Percentiles rank a stretch among this genome's conserved stretches.
phyloP scores from a whole-genome alignment of 768 basidiomycete genomes.

The Lentinula lateritia region DNA sequence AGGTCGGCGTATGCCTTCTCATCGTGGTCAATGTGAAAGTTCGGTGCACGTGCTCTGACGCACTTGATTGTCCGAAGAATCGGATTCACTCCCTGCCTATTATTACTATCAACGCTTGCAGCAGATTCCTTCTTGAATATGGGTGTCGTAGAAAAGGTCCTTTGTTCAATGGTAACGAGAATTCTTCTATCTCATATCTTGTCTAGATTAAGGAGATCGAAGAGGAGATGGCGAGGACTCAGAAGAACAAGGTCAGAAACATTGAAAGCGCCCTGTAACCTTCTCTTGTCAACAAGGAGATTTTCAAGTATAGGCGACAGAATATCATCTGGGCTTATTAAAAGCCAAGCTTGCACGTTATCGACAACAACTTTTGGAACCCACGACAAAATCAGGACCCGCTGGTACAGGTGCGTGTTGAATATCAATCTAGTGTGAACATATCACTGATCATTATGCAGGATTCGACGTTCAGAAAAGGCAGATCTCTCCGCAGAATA shows the following conservation, averaged over 20 bases:
- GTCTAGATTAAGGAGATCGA: constrained; percentile 90
- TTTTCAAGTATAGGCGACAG: constrained; percentile 64
- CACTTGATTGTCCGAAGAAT: neutral
- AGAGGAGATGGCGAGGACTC: constrained; percentile 68
- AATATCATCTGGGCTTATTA: constrained; percentile 88
- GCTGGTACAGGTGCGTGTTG: constrained; percentile 40
- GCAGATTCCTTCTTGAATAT: constrained; percentile 32
- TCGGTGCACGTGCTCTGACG: neutral
- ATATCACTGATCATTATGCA: neutral
- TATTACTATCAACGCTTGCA: neutral
- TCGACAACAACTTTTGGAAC: constrained; percentile 92
- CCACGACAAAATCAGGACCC: constrained; percentile 75
- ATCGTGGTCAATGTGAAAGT: constrained; percentile 18
- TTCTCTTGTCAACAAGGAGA: constrained; percentile 9
- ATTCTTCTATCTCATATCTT: constrained; percentile 2
- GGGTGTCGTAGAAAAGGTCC: constrained; percentile 92
- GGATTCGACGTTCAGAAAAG: constrained; percentile 88
- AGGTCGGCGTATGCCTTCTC: constrained; percentile 60
- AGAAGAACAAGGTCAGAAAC: constrained; percentile 83
- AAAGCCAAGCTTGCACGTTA: constrained; percentile 96
- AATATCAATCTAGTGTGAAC: too few species aligned
- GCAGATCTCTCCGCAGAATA: neutral
- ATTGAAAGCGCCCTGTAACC: neutral
- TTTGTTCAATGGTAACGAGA: neutral
- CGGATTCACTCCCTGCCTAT: neutral